A percentile compares a stretch with the other conserved stretches of the same genome.
Evolutionary conservation across 2,329 filamentous ascomycete species (phyloP).

Genomic region (Thielaviopsis populi): DNA sequence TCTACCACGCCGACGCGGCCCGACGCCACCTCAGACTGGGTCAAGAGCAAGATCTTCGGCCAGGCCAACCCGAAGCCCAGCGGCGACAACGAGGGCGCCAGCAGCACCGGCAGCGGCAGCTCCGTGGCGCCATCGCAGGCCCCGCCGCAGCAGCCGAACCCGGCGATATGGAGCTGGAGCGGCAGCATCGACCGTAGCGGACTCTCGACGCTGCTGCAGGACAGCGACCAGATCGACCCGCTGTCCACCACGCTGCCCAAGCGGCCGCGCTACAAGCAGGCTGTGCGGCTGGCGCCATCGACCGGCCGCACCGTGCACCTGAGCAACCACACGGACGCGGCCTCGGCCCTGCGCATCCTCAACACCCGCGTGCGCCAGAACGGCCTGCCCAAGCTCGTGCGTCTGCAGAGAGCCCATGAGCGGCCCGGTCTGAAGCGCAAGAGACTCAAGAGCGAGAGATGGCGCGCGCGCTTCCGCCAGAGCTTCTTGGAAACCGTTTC

Average conservation of each 20-base stretch:
- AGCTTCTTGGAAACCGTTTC: conserved; percentile 51
- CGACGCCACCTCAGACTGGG: conserved; percentile 2
- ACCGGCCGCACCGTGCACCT: conserved; percentile 33
- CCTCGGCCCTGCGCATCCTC: conserved; percentile 31
- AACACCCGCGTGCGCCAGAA: conserved; percentile 34
- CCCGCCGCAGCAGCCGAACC: conserved; percentile 12
- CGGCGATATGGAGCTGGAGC: conserved; percentile 12
- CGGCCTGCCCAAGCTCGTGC: conserved; percentile 39
- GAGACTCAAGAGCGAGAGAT: conserved; percentile 53
- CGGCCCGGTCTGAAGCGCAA: conserved; percentile 62
- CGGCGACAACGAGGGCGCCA: neutral
- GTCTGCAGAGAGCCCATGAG: conserved; percentile 56
- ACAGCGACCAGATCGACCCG: conserved; percentile 8
- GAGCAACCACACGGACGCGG: conserved; percentile 29
- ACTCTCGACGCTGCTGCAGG: conserved; percentile 19
- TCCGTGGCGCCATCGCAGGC: neutral
- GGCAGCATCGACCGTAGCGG: conserved; percentile 24
- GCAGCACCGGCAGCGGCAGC: neutral
- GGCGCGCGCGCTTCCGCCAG: conserved; percentile 51
- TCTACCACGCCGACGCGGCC: conserved; percentile 3
- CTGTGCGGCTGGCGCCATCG: conserved; percentile 28
- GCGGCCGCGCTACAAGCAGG: conserved; percentile 14
- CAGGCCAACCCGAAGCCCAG: conserved; percentile 8
- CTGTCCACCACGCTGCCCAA: conserved; percentile 10
- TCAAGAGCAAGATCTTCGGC: conserved; percentile 11